Evolutionary conservation across 2,329 filamentous ascomycete genomes (phyloP).

Genomic region (Fusarium sp.): DNA sequence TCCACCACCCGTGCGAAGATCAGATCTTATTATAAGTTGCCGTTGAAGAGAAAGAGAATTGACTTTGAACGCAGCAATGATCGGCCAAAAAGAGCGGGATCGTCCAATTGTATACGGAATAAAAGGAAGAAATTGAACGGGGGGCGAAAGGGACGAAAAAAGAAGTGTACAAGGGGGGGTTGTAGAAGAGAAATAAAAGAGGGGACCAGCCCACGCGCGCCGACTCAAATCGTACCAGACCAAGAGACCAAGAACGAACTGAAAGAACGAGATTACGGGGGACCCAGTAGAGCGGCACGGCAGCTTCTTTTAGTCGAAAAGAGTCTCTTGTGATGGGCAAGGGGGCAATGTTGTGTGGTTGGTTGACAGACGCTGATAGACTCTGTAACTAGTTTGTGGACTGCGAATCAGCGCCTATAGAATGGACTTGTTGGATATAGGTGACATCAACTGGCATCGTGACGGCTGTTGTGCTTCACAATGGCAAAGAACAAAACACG

Average conservation of each 20-base stretch:
- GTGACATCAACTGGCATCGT: conserved; percentile 36
- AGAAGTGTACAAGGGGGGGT: conserved; percentile 28
- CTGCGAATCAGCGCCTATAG: conserved; percentile 21
- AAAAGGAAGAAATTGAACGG: conserved; percentile 17
- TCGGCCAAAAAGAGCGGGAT: conserved; percentile 28
- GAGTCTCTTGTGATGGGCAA: no score
- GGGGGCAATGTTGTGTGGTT: conserved; percentile 34
- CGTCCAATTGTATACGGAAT: conserved; percentile 25
- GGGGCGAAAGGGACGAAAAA: conserved; percentile 8
- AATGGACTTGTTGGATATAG: conserved; percentile 22
- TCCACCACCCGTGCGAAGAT: conserved; percentile 21
- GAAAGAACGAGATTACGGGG: conserved; percentile 32
- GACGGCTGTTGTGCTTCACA: conserved; percentile 32
- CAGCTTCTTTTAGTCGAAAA: conserved; percentile 22
- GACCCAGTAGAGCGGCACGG: conserved; percentile 28
- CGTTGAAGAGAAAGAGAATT: conserved; percentile 25
- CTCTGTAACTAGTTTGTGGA: no score
- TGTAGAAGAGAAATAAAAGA: conserved; percentile 25
- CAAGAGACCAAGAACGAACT: conserved; percentile 17
- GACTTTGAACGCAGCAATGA: conserved; percentile 30
- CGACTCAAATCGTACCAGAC: conserved; percentile 46
- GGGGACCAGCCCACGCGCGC: conserved; percentile 47
- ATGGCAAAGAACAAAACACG: conserved; percentile 14
- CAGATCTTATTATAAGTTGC: conserved; percentile 23
- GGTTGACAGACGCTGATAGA: conserved; percentile 19